Conservation (phyloP, 164 flowering plant species). For the Vitis vinifera region ASM3070453v1 NC_081821.1:8310001-8310500, state of each 20-base stretch:
- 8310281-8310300: constrained; percentile 7
- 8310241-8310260: neutral
- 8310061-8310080: neutral
- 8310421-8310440: constrained; percentile 82
- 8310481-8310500: neutral
- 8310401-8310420: constrained; percentile 44
- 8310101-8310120: neutral
- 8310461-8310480: constrained; percentile 58
- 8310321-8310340: constrained; percentile 50
- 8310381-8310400: constrained; percentile 47
- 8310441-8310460: constrained; percentile 53
- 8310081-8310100: no score
- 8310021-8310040: neutral
- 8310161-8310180: neutral
- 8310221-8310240: neutral
- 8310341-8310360: constrained; percentile 65
- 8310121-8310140: neutral
- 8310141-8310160: neutral
- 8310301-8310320: constrained; percentile 54
- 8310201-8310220: neutral
- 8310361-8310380: constrained; percentile 48
- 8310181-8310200: neutral
- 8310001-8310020: neutral
- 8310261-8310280: neutral
- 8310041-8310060: neutral